Percentiles rank a stretch among this genome's conserved stretches.
These are phyloP conservation scores for Lathyrus sativus DNA, from an alignment of 306 rosid species.

Conservation along the genomic window DNA sequence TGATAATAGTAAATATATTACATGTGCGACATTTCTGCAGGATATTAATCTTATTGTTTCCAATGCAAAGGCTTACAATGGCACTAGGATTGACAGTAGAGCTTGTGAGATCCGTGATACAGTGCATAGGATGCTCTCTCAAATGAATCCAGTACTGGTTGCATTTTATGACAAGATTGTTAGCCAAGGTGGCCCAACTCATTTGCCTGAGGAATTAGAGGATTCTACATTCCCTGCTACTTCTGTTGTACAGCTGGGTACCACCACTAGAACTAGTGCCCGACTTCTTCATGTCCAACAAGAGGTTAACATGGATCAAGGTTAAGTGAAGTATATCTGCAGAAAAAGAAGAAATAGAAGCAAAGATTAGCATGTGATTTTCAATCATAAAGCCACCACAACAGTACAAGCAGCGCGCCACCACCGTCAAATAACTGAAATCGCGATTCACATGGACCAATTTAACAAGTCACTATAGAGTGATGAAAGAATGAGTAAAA, in stretches of 20 bases:
- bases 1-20: slow-evolving; percentile 83
- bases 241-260: slow-evolving; percentile 82
- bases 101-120: slow-evolving; percentile 92
- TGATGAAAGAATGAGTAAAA: too few relatives aligned
- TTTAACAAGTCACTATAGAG: too few relatives aligned
- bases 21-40: slow-evolving; percentile 74
- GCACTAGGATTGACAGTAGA: slow-evolving; percentile 92
- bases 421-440: too few relatives aligned
- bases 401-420: too few relatives aligned
- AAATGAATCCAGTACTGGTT: slow-evolving; percentile 91
- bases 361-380: too few relatives aligned
- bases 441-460: too few relatives aligned
- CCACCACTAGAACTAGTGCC: slow-evolving; percentile 75
- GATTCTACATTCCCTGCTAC: slow-evolving; percentile 61
- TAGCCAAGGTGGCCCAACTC: slow-evolving; percentile 84
- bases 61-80: slow-evolving; percentile 95
- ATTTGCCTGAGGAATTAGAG: slow-evolving; percentile 67
- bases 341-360: too few relatives aligned
- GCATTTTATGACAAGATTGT: slow-evolving; percentile 86
- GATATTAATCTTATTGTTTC: slow-evolving; percentile 87
- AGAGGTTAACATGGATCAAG: slow-evolving; percentile 69
- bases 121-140: slow-evolving; percentile 94
- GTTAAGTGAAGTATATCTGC: slow-evolving; percentile 69
- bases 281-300: slow-evolving; percentile 89
- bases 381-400: too few relatives aligned